Percentiles rank a stretch among this genome's conserved stretches.
phyloP scores from a whole-genome alignment of 352 stramenopile species.

The Pythium guiyangense region DNA sequence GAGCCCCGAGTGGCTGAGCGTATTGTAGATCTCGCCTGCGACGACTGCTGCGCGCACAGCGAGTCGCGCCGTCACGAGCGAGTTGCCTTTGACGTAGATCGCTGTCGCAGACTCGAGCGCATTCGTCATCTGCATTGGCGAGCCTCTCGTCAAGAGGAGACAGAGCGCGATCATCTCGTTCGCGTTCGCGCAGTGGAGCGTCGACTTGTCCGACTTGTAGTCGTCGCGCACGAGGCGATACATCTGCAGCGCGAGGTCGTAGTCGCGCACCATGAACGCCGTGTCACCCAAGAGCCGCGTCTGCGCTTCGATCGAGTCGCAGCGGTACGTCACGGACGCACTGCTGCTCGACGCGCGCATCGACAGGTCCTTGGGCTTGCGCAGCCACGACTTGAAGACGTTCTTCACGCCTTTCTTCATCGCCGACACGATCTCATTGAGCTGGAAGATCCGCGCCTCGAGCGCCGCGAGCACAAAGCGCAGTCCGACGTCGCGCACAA shows the following conservation, averaged over 20 bases:
- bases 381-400: conserved; percentile 89
- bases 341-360: conserved; percentile 17
- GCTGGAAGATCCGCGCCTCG: conserved; percentile 76
- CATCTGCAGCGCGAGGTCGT: conserved; percentile 86
- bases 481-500: conserved; percentile 75
- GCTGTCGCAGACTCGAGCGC: conserved; percentile 61
- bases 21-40: conserved; percentile 77
- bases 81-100: conserved; percentile 60
- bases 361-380: conserved; percentile 80
- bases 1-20: conserved; percentile 65
- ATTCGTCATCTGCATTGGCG: conserved; percentile 82
- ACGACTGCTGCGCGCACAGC: conserved; percentile 65
- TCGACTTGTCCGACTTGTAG: conserved; percentile 88
- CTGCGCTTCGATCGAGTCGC: conserved; percentile 87
- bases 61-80: conserved; percentile 39
- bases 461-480: conserved; percentile 78
- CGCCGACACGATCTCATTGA: conserved; percentile 87
- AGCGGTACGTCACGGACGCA: conserved; percentile 49
- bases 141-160: conserved; percentile 70
- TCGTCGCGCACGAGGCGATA: conserved; percentile 89
- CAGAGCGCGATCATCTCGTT: conserved; percentile 89
- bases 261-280: conserved; percentile 88
- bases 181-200: conserved; percentile 74
- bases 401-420: conserved; percentile 92
- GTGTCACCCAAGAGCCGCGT: conserved; percentile 87